Evolutionary conservation across 768 basidiomycete species (phyloP), one percentile per base, ranked within the genome.

Genomic region (Rhizopogon rudus): DNA sequence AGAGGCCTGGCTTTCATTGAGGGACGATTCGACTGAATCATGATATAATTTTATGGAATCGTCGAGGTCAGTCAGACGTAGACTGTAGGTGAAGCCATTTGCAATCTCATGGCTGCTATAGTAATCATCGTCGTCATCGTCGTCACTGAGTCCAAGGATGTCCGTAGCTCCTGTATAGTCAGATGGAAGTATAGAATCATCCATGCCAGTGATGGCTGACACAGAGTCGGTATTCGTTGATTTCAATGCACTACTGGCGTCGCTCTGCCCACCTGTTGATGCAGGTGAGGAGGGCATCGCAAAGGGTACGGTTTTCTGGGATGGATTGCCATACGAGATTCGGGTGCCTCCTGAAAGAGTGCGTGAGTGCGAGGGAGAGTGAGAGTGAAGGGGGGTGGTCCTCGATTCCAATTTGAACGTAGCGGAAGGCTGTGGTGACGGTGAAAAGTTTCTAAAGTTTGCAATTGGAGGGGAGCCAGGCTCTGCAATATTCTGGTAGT

Each of bases 301-400:
- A 16, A 51, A 53, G 8, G 43, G 44, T 45, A 57, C 33, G 3
- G 40, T 17, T 29, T 54, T 40, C 39, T 55, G 50, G 5, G 50
- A 39, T 17, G 50, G 51, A n/a, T 46, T 40, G 37, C 44, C 16
- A 49, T 40, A 56, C 33, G 51, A 39, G 53, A 53, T 43, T 8
- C 49, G 16, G n/a, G 28, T 39, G 37, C 40, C 31, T 28, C 16
- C 56, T 20, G 53, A 42, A n/a, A 53, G 45, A 1, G 48, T 33
- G 51, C 51, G 58, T 17, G 48, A 25, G 17, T 45, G 29, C 16
- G 53, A 41, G 8, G 61, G 20, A 20, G 20, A 20, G 20, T 20
- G 57, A 42, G 67, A 56, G 25, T 61, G 60, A 6, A 60, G 46
- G 25, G 39, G 28, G 33, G 31, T 12, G 31, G 3, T 14, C 31